phyloP scores from a whole-genome alignment of 176 grass and related monocot genomes.

The Ensete ventricosum region DNA sequence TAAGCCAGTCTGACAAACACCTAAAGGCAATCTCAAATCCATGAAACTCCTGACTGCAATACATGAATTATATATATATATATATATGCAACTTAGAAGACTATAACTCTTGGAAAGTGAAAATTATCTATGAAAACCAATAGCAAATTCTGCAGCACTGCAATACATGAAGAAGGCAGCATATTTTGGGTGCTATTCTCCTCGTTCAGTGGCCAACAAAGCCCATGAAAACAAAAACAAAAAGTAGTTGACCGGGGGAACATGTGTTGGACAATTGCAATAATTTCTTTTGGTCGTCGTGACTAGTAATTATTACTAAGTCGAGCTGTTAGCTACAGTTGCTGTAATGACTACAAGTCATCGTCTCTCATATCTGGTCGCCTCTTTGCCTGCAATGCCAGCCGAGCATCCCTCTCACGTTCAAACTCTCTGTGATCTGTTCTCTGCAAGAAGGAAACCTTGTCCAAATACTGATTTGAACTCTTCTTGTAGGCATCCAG shows the following conservation, averaged over 20 bases:
- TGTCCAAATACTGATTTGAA: conserved; percentile 89
- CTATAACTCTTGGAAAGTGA: not conserved
- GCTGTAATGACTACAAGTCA: conserved; percentile 30
- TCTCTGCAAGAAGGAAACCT: conserved; percentile 81
- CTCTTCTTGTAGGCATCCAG: conserved; percentile 93
- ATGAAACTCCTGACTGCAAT: too few species aligned
- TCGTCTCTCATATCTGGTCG: conserved; percentile 44
- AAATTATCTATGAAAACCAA: not conserved
- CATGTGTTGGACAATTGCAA: not conserved
- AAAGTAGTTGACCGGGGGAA: not conserved
- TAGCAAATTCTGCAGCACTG: not conserved
- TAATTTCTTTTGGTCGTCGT: not conserved
- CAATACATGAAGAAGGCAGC: not conserved
- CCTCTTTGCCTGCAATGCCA: conserved; percentile 68
- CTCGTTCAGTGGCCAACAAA: not conserved
- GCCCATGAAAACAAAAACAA: not conserved
- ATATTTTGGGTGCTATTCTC: not conserved
- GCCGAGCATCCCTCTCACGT: conserved; percentile 71
- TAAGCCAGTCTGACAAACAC: too few species aligned
- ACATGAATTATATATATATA: not conserved
- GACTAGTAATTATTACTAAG: not conserved
- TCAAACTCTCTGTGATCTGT: conserved; percentile 84
- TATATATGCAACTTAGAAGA: not conserved
- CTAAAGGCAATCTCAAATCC: too few species aligned
- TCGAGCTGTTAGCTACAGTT: not conserved